Conservation (phyloP, 2,329 filamentous ascomycete genomes). For the Diplodia mutila region DNA sequence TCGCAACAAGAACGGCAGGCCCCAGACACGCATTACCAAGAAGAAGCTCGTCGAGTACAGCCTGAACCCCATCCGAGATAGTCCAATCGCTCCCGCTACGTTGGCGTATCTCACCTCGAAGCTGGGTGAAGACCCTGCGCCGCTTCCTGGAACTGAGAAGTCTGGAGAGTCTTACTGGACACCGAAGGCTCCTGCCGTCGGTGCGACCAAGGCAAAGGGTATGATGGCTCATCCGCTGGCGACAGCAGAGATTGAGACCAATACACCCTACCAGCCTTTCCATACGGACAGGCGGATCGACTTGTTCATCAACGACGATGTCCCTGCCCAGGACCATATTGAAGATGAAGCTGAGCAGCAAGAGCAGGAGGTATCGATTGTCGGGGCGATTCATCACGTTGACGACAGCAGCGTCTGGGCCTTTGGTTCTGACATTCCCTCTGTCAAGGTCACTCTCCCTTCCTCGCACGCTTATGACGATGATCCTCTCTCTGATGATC, state of each 20-base stretch:
- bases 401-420: slow-evolving; percentile 51
- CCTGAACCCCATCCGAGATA: slow-evolving; percentile 65
- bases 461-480: slow-evolving; percentile 41
- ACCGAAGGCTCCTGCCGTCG: slow-evolving; percentile 10
- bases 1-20: slow-evolving; percentile 34
- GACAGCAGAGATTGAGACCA: slow-evolving; percentile 92
- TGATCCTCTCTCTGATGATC: slow-evolving; percentile 37
- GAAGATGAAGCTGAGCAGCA: slow-evolving; percentile 35
- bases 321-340: slow-evolving; percentile 35
- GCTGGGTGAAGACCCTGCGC: slow-evolving; percentile 31
- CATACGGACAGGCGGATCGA: slow-evolving; percentile 85
- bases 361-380: slow-evolving; percentile 31
- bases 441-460: slow-evolving; percentile 40
- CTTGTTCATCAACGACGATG: slow-evolving; percentile 60
- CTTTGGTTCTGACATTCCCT: slow-evolving; percentile 50
- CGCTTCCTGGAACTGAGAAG: slow-evolving; percentile 18
- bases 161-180: slow-evolving; percentile 19
- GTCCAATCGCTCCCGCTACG: slow-evolving; percentile 44
- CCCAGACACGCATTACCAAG: slow-evolving; percentile 53
- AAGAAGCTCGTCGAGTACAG: slow-evolving; percentile 69
- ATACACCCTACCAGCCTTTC: slow-evolving; percentile 93
- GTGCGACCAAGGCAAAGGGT: neutral
- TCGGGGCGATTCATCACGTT: slow-evolving; percentile 34
- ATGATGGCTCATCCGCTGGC: slow-evolving; percentile 48
- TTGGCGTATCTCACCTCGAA: slow-evolving; percentile 37